A percentile compares a stretch with the other conserved stretches of the same genome.
phyloP scores from a whole-genome alignment of 2,329 filamentous ascomycete species.

The Colletotrichum musae region DNA sequence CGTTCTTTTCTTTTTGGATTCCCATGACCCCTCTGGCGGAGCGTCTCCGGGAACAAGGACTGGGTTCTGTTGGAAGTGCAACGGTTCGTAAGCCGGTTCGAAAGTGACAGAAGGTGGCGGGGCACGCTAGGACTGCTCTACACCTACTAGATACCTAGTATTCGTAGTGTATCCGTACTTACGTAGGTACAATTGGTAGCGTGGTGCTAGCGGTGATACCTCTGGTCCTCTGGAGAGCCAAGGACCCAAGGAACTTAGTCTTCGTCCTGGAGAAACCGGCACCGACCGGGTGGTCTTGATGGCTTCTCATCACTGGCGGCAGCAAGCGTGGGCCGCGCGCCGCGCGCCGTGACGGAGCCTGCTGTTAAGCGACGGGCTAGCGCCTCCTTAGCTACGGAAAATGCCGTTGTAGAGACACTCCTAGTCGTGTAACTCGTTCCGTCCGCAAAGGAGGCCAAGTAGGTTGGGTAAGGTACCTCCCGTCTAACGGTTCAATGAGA shows the following conservation, averaged over 20 bases:
- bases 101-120: slow-evolving; percentile 36
- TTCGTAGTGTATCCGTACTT: too few species aligned
- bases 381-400: slow-evolving; percentile 17
- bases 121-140: slow-evolving; percentile 17
- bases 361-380: slow-evolving; percentile 27
- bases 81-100: slow-evolving; percentile 40
- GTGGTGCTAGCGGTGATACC: neutral
- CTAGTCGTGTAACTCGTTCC: too few species aligned
- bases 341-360: slow-evolving; percentile 19
- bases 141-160: too few species aligned
- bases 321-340: slow-evolving; percentile 16
- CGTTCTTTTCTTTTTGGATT: slow-evolving; percentile 4
- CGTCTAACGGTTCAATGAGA: too few species aligned
- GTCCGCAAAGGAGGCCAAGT: too few species aligned
- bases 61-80: slow-evolving; percentile 21
- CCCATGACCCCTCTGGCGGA: slow-evolving; percentile 4
- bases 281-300: slow-evolving; percentile 11
- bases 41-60: slow-evolving; percentile 11
- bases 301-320: slow-evolving; percentile 12
- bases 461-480: too few species aligned
- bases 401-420: slow-evolving; percentile 5
- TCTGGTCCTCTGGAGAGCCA: slow-evolving; percentile 13
- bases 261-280: slow-evolving; percentile 14
- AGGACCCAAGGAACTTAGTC: slow-evolving; percentile 1
- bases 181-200: too few species aligned